These are phyloP conservation scores for Suillus cothurnatus DNA, from an alignment of 768 basidiomycete species.

Conservation along the genomic window DNA sequence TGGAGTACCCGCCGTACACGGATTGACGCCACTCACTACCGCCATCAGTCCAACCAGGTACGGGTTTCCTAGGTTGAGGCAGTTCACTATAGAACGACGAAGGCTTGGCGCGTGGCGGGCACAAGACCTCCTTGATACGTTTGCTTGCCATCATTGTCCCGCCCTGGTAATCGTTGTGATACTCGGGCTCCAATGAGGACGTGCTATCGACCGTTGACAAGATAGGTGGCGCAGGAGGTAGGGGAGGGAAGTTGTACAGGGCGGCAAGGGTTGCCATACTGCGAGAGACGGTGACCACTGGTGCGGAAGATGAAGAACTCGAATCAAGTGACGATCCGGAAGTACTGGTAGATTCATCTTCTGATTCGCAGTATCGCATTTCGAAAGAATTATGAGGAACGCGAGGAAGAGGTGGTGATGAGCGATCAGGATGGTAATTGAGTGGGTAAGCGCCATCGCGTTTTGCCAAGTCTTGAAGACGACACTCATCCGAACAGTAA, in stretches of 20 bases:
- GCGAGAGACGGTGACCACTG: conserved; percentile 22
- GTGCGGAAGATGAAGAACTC: conserved; percentile 28
- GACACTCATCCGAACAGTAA: conserved; percentile 83
- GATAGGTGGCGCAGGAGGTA: conserved; percentile 55
- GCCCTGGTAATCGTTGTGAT: conserved; percentile 47
- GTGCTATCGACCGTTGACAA: conserved; percentile 22
- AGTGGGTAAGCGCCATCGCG: conserved; percentile 42
- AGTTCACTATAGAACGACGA: conserved; percentile 30
- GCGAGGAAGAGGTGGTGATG: conserved; percentile 42
- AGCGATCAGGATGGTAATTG: conserved; percentile 49
- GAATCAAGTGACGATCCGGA: conserved; percentile 42
- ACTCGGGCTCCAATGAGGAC: conserved; percentile 29
- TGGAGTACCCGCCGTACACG: conserved; percentile 52
- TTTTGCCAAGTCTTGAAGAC: conserved; percentile 55
- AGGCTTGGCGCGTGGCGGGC: conserved; percentile 43
- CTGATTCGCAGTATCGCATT: conserved; percentile 32
- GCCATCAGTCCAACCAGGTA: conserved; percentile 74
- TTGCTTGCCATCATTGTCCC: conserved; percentile 74
- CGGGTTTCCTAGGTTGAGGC: conserved; percentile 41
- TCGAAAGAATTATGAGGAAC: conserved; percentile 44
- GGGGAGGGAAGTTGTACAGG: conserved; percentile 49
- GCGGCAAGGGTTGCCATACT: conserved; percentile 42
- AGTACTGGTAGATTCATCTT: conserved; percentile 43
- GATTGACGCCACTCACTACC: conserved; percentile 66
- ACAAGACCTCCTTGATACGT: conserved; percentile 51